A percentile compares a stretch with the other conserved stretches of the same genome.
Conservation (phyloP, 1,284 basidiomycete genomes). For the Rhodotorula sp. region DNA sequence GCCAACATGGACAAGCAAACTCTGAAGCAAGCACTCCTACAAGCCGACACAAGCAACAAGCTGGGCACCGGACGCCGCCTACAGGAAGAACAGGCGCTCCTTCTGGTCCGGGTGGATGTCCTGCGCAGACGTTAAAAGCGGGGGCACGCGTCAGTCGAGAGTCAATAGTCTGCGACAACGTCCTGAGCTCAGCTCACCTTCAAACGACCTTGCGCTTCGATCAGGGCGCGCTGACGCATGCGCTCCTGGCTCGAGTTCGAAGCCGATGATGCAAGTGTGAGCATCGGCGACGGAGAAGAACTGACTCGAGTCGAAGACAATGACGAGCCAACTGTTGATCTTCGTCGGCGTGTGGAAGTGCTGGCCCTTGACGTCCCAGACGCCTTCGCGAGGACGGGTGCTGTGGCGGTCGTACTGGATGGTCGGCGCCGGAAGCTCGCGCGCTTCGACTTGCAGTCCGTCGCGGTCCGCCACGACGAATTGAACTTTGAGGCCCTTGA, state of each 20-base stretch:
- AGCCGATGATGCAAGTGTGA: neutral
- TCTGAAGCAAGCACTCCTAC: neutral
- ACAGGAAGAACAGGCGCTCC: neutral
- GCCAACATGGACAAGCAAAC: too few relatives aligned
- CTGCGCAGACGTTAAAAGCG: neutral
- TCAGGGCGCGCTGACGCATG: neutral
- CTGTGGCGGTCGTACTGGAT: constrained; percentile 6
- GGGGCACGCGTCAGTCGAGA: neutral
- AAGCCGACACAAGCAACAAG: neutral
- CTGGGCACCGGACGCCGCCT: neutral
- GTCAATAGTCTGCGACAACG: too few relatives aligned
- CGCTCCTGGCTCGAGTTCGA: neutral
- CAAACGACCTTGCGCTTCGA: neutral
- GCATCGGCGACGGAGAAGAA: constrained; percentile 3
- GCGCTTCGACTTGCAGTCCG: constrained; percentile 17
- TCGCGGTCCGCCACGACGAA: constrained; percentile 8
- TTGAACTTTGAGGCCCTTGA: constrained; percentile 13
- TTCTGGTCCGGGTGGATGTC: neutral
- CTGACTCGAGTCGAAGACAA: constrained; percentile 3
- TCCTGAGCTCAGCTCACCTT: neutral
- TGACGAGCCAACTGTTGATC: neutral
- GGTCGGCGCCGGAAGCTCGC: constrained; percentile 13
- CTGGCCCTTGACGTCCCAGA: neutral
- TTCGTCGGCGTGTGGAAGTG: neutral
- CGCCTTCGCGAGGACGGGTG: neutral